Evolutionary conservation across 441 rosid genomes (phyloP), one percentile per base, ranked within the genome.

Genomic region (Aleurites moluccanus): DNA sequence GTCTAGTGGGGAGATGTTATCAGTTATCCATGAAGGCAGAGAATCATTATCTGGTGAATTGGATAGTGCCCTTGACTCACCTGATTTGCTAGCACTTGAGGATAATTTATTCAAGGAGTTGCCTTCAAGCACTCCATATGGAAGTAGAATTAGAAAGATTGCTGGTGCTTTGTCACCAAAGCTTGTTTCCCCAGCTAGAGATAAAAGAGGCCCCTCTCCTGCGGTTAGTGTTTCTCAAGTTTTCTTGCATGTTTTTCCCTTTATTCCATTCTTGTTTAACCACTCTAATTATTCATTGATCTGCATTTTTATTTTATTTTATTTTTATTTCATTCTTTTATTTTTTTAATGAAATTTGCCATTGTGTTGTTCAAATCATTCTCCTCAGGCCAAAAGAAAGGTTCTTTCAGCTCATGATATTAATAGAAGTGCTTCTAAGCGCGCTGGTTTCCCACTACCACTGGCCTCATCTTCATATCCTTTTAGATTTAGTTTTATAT

Each of bases 401-500:
- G 84, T 88, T 57, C 79, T 81, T 65, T 63, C 90, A 72, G 80
- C 84, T 50, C 86, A 78, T 72, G 95, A 85, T 69, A 77, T 77
- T 77, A 85, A 84, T 75, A 84, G 85, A 80, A 89, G 88, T 75
- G 90, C 90, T 11, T 87, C 92, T 67, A 91, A 92, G 84, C 90
- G 89, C 63, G 83, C 90, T 66, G 92, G 91, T 65, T 81, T 86
- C 56, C 89, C 89, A 33, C 83, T 83, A 71, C 89, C 92, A 38
- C 84, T 76, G 74, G 81, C 85, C 55, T 81, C 91, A 80, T 82
- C 95, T 78, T 85, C 93, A 96, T 96, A 96, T 96, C 99, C 99
- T 93, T 93, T 76, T 62, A 60, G 35, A 67, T 13, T 16, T 35
- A 64, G 71, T 68, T n/a, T n/a, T n/a, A n/a, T 27, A n/a, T n/a